Conservation (phyloP, 371 early-diverging fungal genomes). For the Mortierella sp. region DNA sequence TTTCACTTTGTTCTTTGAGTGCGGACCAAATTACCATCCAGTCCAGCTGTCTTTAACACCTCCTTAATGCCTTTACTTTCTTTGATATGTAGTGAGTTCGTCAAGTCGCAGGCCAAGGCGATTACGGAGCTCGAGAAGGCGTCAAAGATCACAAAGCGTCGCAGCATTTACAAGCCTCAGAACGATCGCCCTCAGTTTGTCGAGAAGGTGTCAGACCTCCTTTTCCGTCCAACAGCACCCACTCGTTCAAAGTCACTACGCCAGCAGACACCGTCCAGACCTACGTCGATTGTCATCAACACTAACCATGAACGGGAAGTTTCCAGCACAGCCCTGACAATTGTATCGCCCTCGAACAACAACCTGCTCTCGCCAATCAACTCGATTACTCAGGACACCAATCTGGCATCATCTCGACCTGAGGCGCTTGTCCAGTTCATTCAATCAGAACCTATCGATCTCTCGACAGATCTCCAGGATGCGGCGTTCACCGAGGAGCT, state of each 20-base stretch:
- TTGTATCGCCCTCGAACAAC: slow-evolving; percentile 12
- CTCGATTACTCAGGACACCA: slow-evolving; percentile 36
- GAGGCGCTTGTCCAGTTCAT: slow-evolving; percentile 56
- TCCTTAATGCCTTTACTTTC: neutral
- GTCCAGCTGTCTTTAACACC: neutral
- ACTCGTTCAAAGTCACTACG: slow-evolving; percentile 45
- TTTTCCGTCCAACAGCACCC: slow-evolving; percentile 50
- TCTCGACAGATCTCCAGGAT: slow-evolving; percentile 61
- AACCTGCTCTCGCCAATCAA: slow-evolving; percentile 18
- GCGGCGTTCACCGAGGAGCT: slow-evolving; percentile 69
- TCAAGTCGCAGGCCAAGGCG: slow-evolving; percentile 16
- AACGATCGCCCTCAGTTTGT: slow-evolving; percentile 52
- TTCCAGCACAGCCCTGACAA: slow-evolving; percentile 7
- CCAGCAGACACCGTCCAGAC: slow-evolving; percentile 34
- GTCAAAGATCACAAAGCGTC: slow-evolving; percentile 45
- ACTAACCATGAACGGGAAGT: slow-evolving; percentile 26
- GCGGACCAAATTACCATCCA: neutral
- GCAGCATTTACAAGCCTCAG: slow-evolving; percentile 37
- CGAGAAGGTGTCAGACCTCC: slow-evolving; percentile 51
- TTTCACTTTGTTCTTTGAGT: neutral
- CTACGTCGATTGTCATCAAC: slow-evolving; percentile 31
- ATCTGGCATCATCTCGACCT: slow-evolving; percentile 37
- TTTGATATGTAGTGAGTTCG: slow-evolving; percentile 31
- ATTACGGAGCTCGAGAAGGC: slow-evolving; percentile 42
- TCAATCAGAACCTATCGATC: slow-evolving; percentile 68